These are phyloP conservation scores for Penicillium goetzii DNA, from an alignment of 495 filamentous ascomycete species.

Conservation along the genomic window DNA sequence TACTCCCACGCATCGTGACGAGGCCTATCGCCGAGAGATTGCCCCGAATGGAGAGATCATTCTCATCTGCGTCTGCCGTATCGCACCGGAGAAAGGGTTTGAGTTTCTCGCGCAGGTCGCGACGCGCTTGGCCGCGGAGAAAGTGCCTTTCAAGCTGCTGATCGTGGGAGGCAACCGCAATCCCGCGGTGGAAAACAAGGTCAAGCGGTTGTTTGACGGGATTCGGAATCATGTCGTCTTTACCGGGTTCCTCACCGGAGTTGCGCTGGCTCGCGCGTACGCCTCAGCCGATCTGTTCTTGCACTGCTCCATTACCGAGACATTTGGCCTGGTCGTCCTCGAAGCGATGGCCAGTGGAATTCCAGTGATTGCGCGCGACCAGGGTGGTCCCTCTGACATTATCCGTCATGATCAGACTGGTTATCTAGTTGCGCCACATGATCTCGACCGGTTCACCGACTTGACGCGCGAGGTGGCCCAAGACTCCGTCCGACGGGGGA, in stretches of 20 bases:
- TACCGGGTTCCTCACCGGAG: slow-evolving; percentile 59
- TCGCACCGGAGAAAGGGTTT: slow-evolving; percentile 69
- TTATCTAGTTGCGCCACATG: slow-evolving; percentile 57
- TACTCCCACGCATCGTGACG: slow-evolving; percentile 50
- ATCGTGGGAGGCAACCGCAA: slow-evolving; percentile 67
- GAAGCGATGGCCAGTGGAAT: slow-evolving; percentile 69
- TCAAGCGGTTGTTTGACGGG: slow-evolving; percentile 53
- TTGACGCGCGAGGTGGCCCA: slow-evolving; percentile 45
- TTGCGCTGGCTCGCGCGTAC: slow-evolving; percentile 57
- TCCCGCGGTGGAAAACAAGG: slow-evolving; percentile 56
- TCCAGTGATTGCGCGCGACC: slow-evolving; percentile 64
- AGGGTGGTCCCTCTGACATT: slow-evolving; percentile 67
- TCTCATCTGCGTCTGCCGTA: slow-evolving; percentile 59
- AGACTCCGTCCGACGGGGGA: slow-evolving; percentile 40
- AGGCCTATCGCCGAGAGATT: slow-evolving; percentile 49
- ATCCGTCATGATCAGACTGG: slow-evolving; percentile 58
- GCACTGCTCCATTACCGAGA: slow-evolving; percentile 68
- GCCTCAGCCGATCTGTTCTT: slow-evolving; percentile 64
- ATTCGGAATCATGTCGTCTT: slow-evolving; percentile 58
- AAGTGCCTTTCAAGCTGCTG: slow-evolving; percentile 59
- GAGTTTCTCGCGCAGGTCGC: slow-evolving; percentile 60
- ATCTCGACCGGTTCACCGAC: slow-evolving; percentile 55
- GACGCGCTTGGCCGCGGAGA: slow-evolving; percentile 50
- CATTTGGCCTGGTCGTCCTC: slow-evolving; percentile 66
- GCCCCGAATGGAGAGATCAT: slow-evolving; percentile 62